Base-by-base conservation (phyloP, 2,329 filamentous ascomycete genomes). In the Hypoxylon sp. region DNA sequence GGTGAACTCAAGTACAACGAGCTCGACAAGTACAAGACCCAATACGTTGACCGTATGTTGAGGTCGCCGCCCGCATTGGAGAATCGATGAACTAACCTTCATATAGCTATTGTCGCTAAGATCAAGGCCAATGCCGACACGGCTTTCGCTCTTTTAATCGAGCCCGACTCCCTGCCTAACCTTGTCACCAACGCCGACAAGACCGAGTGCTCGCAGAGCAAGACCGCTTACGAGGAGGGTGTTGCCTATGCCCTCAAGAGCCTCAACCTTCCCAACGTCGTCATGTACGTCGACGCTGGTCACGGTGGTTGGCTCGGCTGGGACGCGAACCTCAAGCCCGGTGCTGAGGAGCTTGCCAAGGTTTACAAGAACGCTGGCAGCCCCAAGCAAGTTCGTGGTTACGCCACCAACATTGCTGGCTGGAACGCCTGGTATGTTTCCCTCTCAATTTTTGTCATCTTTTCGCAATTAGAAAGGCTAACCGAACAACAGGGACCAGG, bases 221-320 rank as follows among this genome's bases (percentile, higher is more conserved):
- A 82, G 49, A 73, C 78, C 17, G 81, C 82, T 23, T 88, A 89
- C 77, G 78, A 83, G 62, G 81, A 82, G 62, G 81, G 85, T 72
- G 84, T 84, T 45, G 77, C 81, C 59, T 87, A 89, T 74, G 86
- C 86, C 36, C 70, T 88, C 65, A 80, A 81, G 74, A 78, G 81
- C 70, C 84, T 88, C 53, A 84, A 87, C 78, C 80, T 88, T 14
- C 83, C 85, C 75, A 86, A 89, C 75, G 85, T 88, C 52, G 82
- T 84, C 77, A 86, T 87, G 85, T 88, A 88, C 75, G 75, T 88
- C 61, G 86, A 88, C 70, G 86, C 84, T 34, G 86, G 86, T 58
- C 86, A 89, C 78, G 85, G 84, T 23, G 86, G 86, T 69, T 89
- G 86, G 86, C 82, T 88, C 69, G 86, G 86, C 70, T 89, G 86